A percentile compares a stretch with the other conserved stretches of the same genome.
phyloP scores from a whole-genome alignment of 2,329 filamentous ascomycete species.

The Pseudocercospora fuligena region DNA sequence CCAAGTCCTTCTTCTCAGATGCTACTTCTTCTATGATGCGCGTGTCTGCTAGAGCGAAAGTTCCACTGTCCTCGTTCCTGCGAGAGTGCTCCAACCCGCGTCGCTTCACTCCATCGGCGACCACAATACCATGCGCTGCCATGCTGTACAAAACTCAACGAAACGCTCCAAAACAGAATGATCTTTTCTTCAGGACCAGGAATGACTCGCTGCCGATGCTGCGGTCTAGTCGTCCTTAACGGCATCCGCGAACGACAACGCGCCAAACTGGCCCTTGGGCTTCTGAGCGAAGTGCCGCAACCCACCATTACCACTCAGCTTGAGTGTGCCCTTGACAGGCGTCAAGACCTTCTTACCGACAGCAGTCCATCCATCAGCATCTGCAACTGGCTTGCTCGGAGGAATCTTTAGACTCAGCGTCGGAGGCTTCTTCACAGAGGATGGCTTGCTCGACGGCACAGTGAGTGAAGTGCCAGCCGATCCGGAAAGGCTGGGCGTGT shows the following conservation, averaged over 20 bases:
- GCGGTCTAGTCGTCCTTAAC: slow-evolving; percentile 15
- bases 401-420: slow-evolving; percentile 5
- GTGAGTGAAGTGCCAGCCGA: slow-evolving; percentile 23
- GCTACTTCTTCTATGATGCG: neutral
- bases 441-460: slow-evolving; percentile 19
- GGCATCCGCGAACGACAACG: slow-evolving; percentile 23
- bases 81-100: neutral
- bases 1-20: neutral
- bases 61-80: neutral
- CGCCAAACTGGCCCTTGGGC: slow-evolving; percentile 25
- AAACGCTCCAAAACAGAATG: neutral
- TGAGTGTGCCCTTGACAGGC: slow-evolving; percentile 23
- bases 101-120: neutral
- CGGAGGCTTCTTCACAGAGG: slow-evolving; percentile 20
- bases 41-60: neutral
- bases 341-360: slow-evolving; percentile 29
- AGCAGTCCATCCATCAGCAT: slow-evolving; percentile 27
- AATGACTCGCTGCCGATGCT: neutral
- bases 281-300: slow-evolving; percentile 28
- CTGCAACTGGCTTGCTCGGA: slow-evolving; percentile 14
- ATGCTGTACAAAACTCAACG: neutral
- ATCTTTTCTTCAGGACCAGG: neutral
- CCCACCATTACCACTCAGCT: slow-evolving; percentile 30
- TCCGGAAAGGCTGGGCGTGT: slow-evolving; percentile 20
- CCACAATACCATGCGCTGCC: neutral